Evolutionary conservation across 768 basidiomycete species (phyloP).

Genomic region (Naematelia encephala): DNA sequence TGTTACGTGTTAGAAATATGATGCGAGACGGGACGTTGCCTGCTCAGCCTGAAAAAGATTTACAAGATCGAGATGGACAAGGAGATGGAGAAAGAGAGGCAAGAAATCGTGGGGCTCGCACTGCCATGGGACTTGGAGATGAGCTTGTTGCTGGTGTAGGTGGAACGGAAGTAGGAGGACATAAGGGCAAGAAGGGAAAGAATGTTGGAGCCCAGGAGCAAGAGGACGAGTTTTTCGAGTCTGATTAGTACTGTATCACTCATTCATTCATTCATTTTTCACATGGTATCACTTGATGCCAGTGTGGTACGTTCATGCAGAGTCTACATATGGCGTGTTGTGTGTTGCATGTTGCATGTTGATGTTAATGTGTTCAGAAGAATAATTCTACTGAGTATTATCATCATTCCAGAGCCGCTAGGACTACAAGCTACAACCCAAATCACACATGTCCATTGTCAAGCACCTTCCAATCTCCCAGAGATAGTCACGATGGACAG

Average conservation of each 20-base stretch:
- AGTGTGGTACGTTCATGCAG: background rate
- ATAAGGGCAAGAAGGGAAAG: slow-evolving; percentile 5
- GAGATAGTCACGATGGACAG: background rate
- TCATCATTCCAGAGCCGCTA: no score
- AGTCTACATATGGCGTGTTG: no score
- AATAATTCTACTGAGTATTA: no score
- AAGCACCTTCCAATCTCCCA: background rate
- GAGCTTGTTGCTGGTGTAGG: background rate
- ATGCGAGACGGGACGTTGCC: slow-evolving; percentile 2
- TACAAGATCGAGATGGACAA: background rate
- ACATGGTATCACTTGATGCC: background rate
- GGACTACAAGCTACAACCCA: no score
- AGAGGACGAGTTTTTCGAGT: slow-evolving; percentile 17
- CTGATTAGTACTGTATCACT: slow-evolving; percentile 6
- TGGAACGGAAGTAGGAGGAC: background rate
- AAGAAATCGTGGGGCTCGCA: no score
- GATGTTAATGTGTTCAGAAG: no score
- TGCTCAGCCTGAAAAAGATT: slow-evolving; percentile 1
- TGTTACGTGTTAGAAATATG: background rate
- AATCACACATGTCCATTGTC: no score
- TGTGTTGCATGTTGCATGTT: no score
- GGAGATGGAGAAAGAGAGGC: no score
- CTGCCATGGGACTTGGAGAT: slow-evolving; percentile 7
- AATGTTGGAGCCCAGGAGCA: no score
- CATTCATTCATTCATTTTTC: no score